Percentiles rank a stretch among this genome's conserved stretches.
Conservation (phyloP, 148 eudicot species). For the Cornus controversa region DNA sequence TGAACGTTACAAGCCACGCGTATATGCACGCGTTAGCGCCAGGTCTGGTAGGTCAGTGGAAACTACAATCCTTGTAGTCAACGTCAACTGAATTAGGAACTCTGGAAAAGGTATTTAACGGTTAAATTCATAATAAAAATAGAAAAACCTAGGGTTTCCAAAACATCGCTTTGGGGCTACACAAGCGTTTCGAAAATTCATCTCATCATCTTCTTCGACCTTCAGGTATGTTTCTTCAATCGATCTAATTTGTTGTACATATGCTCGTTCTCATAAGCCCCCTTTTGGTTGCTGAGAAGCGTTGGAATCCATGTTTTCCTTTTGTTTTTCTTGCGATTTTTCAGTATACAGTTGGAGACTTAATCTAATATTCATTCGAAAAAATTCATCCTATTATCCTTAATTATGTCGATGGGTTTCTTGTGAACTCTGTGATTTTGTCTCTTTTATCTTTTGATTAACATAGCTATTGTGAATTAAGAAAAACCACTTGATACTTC, state of each 20-base stretch:
- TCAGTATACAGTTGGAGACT: neutral
- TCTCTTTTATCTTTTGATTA: neutral
- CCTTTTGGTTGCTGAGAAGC: neutral
- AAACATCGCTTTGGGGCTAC: neutral
- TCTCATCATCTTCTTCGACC: neutral
- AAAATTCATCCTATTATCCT: neutral
- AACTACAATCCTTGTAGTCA: neutral
- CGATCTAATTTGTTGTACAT: neutral
- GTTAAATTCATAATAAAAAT: neutral
- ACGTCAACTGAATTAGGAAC: neutral
- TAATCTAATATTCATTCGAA: neutral
- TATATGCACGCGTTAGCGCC: too few relatives aligned
- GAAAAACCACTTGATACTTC: neutral
- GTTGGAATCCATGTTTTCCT: neutral
- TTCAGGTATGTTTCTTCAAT: slow-evolving; percentile 3
- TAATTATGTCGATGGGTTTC: neutral
- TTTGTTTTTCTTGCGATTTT: neutral
- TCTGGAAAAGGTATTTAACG: neutral
- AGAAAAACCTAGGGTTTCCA: slow-evolving; percentile 2
- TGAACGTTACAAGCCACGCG: too few relatives aligned
- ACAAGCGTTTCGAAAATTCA: neutral
- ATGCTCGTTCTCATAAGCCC: neutral
- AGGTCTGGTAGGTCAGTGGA: too few relatives aligned
- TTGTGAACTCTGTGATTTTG: neutral
- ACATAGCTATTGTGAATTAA: neutral